Evolutionary conservation across 495 filamentous ascomycete genomes (phyloP), one percentile per base, ranked within the genome.

Genomic region (Talaromyces stipitatus): DNA sequence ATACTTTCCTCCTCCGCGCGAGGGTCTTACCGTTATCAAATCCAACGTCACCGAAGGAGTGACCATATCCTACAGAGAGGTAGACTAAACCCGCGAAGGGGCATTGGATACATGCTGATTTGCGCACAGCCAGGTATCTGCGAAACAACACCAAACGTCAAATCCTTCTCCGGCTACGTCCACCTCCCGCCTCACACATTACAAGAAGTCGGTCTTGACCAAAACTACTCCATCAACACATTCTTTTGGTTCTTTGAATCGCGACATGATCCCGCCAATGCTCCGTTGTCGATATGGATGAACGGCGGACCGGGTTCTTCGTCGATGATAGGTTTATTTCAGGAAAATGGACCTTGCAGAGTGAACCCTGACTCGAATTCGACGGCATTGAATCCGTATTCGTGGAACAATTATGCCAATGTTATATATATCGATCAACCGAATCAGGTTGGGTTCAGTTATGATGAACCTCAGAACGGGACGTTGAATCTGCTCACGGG

Each of bases 391-490:
- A 80, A 82, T 54, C 78, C 78, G 1, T 80, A 83, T 67, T 81
- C 78, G 41, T 88, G 76, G 68, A 87, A 85, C 62, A 77, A 78
- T 57, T 78, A 82, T 56, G 80, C 79, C 53, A 86, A 85, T 58
- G 82, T 84, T 75, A 69, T 85, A 14, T 88, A 82, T 61, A 75
- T 88, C 50, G 84, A 86, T 59, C 81, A 88, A 67, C 85, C 85
- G 2, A 80, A 78, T 36, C 80, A 82, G 26, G 74, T 78, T 2
- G 85, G 85, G 0, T 87, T 86, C 60, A 84, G 79, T 32, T 87
- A 85, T 60, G 74, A 75, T 43, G 60, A 68, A 3, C 61, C 63
- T 2, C 71, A 69, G 12, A 77, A 77, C 36, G 72, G 80, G 63
- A 80, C 79, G 24, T 65, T 75, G 58, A 72, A 80, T 58, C 69